Evolutionary conservation across 2,329 filamentous ascomycete species (phyloP), one percentile per base, ranked within the genome.

Genomic region (Xylariaceae sp.): DNA sequence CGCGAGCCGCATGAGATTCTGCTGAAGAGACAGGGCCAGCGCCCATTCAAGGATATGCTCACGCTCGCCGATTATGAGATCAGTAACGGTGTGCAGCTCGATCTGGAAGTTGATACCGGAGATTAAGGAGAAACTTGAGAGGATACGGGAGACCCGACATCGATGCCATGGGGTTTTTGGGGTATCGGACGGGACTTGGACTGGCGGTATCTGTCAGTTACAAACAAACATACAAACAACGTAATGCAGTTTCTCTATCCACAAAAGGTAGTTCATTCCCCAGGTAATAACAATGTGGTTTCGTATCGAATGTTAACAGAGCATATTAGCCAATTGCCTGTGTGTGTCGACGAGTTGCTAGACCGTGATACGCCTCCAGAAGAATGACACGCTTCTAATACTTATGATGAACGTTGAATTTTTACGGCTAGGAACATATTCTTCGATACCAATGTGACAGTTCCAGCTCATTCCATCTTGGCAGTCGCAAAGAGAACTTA

Each of bases 31-130:
- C 93, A 97, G 75, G 90, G 92, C 10, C 91, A 97, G 76, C 78
- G 92, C 65, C 92, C 93, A 23, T 97, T 97, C 74, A 97, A 96
- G 78, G 92, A 97, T 72, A 84, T 88, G 68, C 81, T 97, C 62
- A 92, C 86, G 39, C 74, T 97, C 67, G 90, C 90, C 70, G 93
- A 97, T 76, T 97, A 97, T 75, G 91, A 90, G n/a, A 87, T 97
- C 59, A 91, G 88, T 68, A 94, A 94, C 75, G 93, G 93, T 8
- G 92, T 96, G 70, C 83, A 86, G 75, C 72, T 86, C 52, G 83
- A 86, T 66, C 73, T 86, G 48, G 83, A 85, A 74, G 80, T 86
- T 53, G 83, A 85, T 66, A 85, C 83, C 3, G 81, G 82, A 1
- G 82, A 85, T 67, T 85, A 71, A 80, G 65, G n/a, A 44, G 42